Percentiles rank a stretch among this genome's conserved stretches.
These are phyloP conservation scores for Trichoderma atrobrunneum DNA, from an alignment of 2,329 filamentous ascomycete genomes.

Conservation along the genomic window DNA sequence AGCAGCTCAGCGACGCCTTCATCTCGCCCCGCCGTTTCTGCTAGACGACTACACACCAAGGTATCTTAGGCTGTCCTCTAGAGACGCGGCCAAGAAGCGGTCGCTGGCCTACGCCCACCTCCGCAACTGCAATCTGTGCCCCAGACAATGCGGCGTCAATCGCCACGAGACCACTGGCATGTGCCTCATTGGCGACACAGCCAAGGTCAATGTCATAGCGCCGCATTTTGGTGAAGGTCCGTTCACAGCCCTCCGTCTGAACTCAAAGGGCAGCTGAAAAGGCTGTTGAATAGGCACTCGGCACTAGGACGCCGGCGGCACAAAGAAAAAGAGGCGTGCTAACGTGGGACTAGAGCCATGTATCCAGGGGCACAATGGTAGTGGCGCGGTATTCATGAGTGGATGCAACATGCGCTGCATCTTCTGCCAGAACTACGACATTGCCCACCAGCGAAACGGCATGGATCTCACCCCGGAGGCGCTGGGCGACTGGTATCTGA, in stretches of 20 bases:
- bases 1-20: constrained; percentile 35
- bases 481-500: constrained; percentile 78
- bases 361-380: constrained; percentile 77
- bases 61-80: constrained; percentile 65
- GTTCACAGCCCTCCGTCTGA: constrained; percentile 25
- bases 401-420: constrained; percentile 73
- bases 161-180: constrained; percentile 75
- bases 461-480: constrained; percentile 76
- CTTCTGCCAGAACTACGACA: constrained; percentile 81
- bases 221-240: constrained; percentile 77
- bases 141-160: constrained; percentile 73
- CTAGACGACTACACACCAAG: constrained; percentile 72
- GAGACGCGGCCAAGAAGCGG: constrained; percentile 70
- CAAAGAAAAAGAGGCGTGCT: neutral
- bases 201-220: constrained; percentile 79
- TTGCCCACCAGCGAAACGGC: constrained; percentile 76
- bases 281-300: neutral
- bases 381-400: constrained; percentile 77
- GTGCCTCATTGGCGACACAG: constrained; percentile 73
- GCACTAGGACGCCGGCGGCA: neutral
- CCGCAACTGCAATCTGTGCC: constrained; percentile 76
- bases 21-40: constrained; percentile 64
- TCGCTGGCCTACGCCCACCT: constrained; percentile 72
- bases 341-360: constrained; percentile 60
- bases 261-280: neutral